Evolutionary conservation across 192 early-diverging fungal genomes (phyloP).

Genomic region (Coemansia aciculifera): DNA sequence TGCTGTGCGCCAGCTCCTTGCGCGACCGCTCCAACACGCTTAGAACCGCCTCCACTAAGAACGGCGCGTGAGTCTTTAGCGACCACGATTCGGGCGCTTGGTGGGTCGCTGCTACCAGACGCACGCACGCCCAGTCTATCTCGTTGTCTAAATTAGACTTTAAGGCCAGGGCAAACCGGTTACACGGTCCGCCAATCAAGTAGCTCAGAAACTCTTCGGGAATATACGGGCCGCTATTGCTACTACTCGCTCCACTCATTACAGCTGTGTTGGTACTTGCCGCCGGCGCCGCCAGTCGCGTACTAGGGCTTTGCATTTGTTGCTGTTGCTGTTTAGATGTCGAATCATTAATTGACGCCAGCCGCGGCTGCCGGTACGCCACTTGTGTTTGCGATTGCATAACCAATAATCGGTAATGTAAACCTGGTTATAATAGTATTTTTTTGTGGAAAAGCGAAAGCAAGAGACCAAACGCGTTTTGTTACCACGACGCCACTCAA

Average conservation of each 20-base stretch:
- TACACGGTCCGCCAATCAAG: conserved; percentile 44
- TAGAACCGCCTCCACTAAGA: conserved; percentile 46
- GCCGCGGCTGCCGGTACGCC: conserved; percentile 23
- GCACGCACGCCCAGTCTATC: conserved; percentile 53
- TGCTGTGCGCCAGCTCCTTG: conserved; percentile 15
- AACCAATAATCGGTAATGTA: background rate
- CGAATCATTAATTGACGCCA: conserved; percentile 29
- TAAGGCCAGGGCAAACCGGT: conserved; percentile 50
- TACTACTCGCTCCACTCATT: background rate
- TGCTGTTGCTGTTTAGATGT: conserved; percentile 11
- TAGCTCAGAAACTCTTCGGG: conserved; percentile 33
- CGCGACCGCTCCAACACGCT: conserved; percentile 36
- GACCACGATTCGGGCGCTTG: conserved; percentile 35
- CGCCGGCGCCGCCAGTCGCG: background rate
- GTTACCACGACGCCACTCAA: background rate
- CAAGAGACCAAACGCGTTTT: background rate
- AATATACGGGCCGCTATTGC: conserved; percentile 24
- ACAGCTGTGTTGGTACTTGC: background rate
- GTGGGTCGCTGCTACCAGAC: conserved; percentile 36
- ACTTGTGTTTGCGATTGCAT: background rate
- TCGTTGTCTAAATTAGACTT: conserved; percentile 49
- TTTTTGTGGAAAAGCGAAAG: background rate
- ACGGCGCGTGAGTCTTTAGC: conserved; percentile 38
- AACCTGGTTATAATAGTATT: background rate
- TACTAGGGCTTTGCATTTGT: background rate